Evolutionary conservation across 192 early-diverging fungal genomes (phyloP), one percentile per base, ranked within the genome.

Genomic region (Polychytrium aggregatum): DNA sequence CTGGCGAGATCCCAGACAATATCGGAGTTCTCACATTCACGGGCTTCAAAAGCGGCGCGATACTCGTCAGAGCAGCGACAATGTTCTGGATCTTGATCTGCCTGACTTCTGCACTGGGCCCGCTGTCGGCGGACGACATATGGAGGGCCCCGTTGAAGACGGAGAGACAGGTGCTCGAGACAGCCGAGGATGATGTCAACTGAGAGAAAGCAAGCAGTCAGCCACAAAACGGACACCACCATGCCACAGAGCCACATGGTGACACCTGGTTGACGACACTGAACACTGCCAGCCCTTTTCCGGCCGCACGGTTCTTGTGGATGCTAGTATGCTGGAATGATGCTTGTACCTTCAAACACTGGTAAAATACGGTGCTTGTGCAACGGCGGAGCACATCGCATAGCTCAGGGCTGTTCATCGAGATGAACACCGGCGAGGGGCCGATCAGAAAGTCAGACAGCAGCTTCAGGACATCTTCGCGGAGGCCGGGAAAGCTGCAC

Each of bases 21-120:
- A n/a, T n/a, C n/a, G n/a, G n/a, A n/a, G n/a, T n/a, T n/a, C n/a
- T n/a, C n/a, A 62, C 60, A 39, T 62, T 47, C 17, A 31, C 50
- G n/a, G 25, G 6, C 11, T 58, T 55, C 21, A 67, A 41, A 20
- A 59, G 49, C 11, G 50, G 43, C 17, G 55, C 31, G 3, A 67
- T 20, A 1, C 46, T 35, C 4, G 48, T 14, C n/a, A 67, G 37
- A 7, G 57, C 48, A 14, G 56, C 37, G n/a, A 51, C 46, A 26
- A 51, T 46, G 41, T 45, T 53, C 26, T 53, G 44, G 27, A 39
- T 44, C 7, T 46, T 17, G 18, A 29, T 38, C 5, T 18, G 27
- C 18, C 50, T 24, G 26, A 16, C 11, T 17, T 25, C 20, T n/a
- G n/a, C n/a, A n/a, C n/a, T n/a, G n/a, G n/a, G n/a, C n/a, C n/a